These are phyloP conservation scores for Solanum infundibuliforme DNA, from an alignment of 257 asterid genomes.

Conservation along the genomic window DNA sequence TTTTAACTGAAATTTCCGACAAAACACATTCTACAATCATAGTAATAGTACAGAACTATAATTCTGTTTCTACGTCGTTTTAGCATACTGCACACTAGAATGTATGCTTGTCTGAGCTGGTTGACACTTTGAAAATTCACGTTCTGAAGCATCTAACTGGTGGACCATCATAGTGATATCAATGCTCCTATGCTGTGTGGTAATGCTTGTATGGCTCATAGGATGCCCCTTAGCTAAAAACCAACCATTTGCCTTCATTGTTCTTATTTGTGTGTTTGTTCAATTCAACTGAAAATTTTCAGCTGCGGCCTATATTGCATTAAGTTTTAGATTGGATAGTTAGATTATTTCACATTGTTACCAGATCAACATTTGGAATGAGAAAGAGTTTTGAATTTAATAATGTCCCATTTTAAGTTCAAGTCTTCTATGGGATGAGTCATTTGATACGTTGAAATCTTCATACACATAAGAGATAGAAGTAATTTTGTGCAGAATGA, in stretches of 20 bases:
- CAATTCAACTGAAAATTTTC: no score
- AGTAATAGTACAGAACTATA: neutral
- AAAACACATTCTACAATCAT: neutral
- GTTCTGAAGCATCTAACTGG: neutral
- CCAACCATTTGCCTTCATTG: no score
- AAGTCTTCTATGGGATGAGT: neutral
- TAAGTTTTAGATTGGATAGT: no score
- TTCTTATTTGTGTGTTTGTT: no score
- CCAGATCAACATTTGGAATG: neutral
- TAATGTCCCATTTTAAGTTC: neutral
- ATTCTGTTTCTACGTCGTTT: neutral
- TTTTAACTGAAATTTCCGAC: neutral
- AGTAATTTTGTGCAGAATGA: slow-evolving; percentile 1
- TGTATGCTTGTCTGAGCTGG: neutral
- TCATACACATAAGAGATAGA: neutral
- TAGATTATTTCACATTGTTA: no score
- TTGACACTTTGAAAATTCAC: neutral
- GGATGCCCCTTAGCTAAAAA: no score
- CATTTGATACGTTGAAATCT: neutral
- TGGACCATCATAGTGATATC: no score
- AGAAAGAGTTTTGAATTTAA: neutral
- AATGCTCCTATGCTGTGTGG: no score
- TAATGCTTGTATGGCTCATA: no score
- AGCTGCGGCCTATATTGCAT: no score
- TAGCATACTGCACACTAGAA: neutral